Evolutionary conservation across 2,329 filamentous ascomycete genomes (phyloP).

Genomic region (Paraphaeosphaeria minitans): DNA sequence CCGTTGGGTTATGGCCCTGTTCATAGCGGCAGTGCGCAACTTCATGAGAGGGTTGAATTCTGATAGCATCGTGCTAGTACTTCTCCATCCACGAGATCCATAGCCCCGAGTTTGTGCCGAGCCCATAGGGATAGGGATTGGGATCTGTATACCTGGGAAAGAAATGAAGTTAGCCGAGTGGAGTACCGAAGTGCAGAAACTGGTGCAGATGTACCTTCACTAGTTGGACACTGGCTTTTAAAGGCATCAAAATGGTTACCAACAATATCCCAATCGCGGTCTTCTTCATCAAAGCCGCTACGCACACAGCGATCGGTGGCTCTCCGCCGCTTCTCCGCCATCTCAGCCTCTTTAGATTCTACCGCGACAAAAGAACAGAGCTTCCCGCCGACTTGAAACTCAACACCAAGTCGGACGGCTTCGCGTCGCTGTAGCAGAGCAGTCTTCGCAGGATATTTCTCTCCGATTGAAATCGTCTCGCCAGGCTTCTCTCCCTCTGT

Average conservation of each 20-base stretch:
- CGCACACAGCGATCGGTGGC: constrained; percentile 12
- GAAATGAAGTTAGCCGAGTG: too few relatives aligned
- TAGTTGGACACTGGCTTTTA: background rate
- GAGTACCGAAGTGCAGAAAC: too few relatives aligned
- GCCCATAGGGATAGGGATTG: too few relatives aligned
- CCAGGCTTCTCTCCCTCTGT: constrained; percentile 40
- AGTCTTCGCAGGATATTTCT: constrained; percentile 52
- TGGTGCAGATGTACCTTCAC: background rate
- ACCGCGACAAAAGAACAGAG: constrained; percentile 75
- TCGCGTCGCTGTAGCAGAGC: constrained; percentile 65
- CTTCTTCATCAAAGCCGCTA: background rate
- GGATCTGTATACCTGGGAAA: too few relatives aligned
- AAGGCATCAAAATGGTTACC: background rate
- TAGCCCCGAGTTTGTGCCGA: too few relatives aligned
- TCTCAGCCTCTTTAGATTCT: constrained; percentile 47
- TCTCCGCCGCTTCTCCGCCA: constrained; percentile 19
- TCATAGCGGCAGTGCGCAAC: too few relatives aligned
- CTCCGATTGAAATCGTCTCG: constrained; percentile 36
- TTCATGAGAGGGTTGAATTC: too few relatives aligned
- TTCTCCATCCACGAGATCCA: too few relatives aligned
- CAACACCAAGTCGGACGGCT: constrained; percentile 66
- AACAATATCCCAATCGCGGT: constrained; percentile 16
- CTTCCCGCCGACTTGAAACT: constrained; percentile 68
- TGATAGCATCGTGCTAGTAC: too few relatives aligned
- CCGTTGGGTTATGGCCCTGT: too few relatives aligned